These are phyloP conservation scores for Rosa rugosa DNA, from an alignment of 306 rosid species.

Conservation along the genomic window DNA sequence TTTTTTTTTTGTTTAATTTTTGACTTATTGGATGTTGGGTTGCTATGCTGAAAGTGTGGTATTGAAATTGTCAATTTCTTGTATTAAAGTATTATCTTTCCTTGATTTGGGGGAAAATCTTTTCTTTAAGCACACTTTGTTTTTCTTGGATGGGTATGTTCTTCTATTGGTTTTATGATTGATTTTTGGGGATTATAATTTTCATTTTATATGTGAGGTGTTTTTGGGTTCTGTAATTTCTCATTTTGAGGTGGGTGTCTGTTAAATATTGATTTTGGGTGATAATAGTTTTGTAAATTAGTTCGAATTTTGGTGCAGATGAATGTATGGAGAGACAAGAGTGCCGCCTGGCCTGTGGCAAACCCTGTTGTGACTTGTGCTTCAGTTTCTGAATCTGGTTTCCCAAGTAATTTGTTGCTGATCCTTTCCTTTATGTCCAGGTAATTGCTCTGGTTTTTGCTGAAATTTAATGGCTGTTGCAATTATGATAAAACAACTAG, in stretches of 20 bases:
- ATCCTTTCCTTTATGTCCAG: constrained; percentile 88
- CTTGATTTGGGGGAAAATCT: not conserved
- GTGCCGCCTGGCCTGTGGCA: constrained; percentile 95
- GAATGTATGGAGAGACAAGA: constrained; percentile 64
- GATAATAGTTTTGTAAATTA: constrained; percentile 13
- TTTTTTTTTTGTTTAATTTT: not conserved
- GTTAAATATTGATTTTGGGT: constrained; percentile 18
- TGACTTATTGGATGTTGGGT: not conserved
- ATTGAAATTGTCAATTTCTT: not conserved
- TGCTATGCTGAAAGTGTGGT: not conserved
- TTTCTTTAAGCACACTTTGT: not conserved
- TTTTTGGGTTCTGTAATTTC: constrained; percentile 13
- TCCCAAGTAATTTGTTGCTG: constrained; percentile 95
- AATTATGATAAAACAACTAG: not conserved
- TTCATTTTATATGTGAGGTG: not conserved
- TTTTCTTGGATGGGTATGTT: not conserved
- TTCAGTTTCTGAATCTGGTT: constrained; percentile 87
- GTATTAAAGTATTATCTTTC: not conserved
- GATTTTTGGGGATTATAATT: constrained; percentile 13
- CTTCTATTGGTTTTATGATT: not conserved
- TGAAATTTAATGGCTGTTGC: not conserved
- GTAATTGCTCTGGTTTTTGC: constrained; percentile 34
- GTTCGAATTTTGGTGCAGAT: constrained; percentile 45
- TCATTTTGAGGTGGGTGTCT: constrained; percentile 1
- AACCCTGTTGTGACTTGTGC: constrained; percentile 94